Evolutionary conservation across 2,329 filamentous ascomycete genomes (phyloP).

Genomic region (Rutstroemia sp.): DNA sequence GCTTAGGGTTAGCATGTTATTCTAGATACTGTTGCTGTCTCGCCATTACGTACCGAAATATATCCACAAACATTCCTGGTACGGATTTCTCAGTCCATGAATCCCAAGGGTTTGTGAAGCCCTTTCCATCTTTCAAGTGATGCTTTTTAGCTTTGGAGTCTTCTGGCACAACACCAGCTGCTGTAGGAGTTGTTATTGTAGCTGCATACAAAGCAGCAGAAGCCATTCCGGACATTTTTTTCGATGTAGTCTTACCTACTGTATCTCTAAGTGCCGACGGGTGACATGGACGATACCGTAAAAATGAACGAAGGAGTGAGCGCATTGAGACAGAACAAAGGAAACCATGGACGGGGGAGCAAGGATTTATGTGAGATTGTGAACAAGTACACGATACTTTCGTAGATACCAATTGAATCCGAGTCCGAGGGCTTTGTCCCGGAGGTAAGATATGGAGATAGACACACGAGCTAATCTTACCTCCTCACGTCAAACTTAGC

Average conservation of each 20-base stretch:
- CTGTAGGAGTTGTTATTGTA: conserved; percentile 19
- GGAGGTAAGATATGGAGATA: not conserved
- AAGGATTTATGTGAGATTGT: not conserved
- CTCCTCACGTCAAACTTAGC: too few relatives aligned
- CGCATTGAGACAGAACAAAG: conserved; percentile 26
- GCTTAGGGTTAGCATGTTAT: not conserved
- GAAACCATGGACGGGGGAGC: conserved; percentile 28
- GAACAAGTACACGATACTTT: not conserved
- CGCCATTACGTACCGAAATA: conserved; percentile 32
- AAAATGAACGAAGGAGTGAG: conserved; percentile 34
- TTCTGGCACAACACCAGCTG: conserved; percentile 25
- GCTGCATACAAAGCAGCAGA: conserved; percentile 21
- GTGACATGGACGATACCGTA: conserved; percentile 17
- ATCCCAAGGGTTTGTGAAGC: conserved; percentile 50
- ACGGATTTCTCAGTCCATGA: conserved; percentile 37
- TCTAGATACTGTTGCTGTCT: not conserved
- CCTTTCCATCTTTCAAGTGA: conserved; percentile 44
- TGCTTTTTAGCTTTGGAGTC: conserved; percentile 37
- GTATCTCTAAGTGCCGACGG: not conserved
- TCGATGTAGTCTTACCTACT: conserved; percentile 8
- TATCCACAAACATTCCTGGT: conserved; percentile 28
- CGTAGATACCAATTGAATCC: not conserved
- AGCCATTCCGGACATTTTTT: conserved; percentile 18
- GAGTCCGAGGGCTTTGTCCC: not conserved
- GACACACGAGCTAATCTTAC: too few relatives aligned